Percentiles rank a stretch among this genome's conserved stretches.
These are phyloP conservation scores for Sambucus nigra DNA, from an alignment of 129 eudicot genomes.

Conservation along the genomic window DNA sequence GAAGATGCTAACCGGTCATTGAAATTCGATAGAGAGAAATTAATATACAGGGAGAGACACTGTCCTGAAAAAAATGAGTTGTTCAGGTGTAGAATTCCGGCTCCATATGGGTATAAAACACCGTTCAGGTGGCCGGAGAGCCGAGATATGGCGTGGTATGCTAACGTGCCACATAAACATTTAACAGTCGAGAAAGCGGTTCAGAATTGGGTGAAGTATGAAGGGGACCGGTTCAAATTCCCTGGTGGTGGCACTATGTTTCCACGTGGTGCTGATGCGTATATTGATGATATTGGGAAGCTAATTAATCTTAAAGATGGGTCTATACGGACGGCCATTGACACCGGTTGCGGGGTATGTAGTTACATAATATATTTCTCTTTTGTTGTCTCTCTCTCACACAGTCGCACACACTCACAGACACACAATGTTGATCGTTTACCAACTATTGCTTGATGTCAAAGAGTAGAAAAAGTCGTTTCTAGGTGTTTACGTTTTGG, in stretches of 20 bases:
- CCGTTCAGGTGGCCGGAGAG: slow-evolving; percentile 98
- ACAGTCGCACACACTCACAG: background rate
- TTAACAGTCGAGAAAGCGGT: slow-evolving; percentile 89
- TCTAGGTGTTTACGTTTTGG: no score
- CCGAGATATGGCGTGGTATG: slow-evolving; percentile 81
- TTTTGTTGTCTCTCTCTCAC: background rate
- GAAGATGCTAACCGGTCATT: slow-evolving; percentile 69
- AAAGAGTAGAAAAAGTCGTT: no score
- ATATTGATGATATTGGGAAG: slow-evolving; percentile 84
- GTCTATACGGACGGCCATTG: slow-evolving; percentile 80
- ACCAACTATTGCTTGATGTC: no score
- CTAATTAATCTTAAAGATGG: slow-evolving; percentile 74
- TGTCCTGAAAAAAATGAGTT: slow-evolving; percentile 63
- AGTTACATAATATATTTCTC: background rate
- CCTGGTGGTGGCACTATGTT: slow-evolving; percentile 99
- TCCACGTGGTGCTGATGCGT: slow-evolving; percentile 80
- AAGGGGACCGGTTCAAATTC: slow-evolving; percentile 77
- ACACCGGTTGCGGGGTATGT: slow-evolving; percentile 98
- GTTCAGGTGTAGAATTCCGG: slow-evolving; percentile 73
- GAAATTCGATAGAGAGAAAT: slow-evolving; percentile 47
- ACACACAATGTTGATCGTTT: no score
- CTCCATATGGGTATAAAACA: slow-evolving; percentile 59
- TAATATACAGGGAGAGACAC: slow-evolving; percentile 69
- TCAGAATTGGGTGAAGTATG: slow-evolving; percentile 93
- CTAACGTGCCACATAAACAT: slow-evolving; percentile 94